Conservation (phyloP, 2,329 filamentous ascomycete species). For the Penicillium frequentans region DNA sequence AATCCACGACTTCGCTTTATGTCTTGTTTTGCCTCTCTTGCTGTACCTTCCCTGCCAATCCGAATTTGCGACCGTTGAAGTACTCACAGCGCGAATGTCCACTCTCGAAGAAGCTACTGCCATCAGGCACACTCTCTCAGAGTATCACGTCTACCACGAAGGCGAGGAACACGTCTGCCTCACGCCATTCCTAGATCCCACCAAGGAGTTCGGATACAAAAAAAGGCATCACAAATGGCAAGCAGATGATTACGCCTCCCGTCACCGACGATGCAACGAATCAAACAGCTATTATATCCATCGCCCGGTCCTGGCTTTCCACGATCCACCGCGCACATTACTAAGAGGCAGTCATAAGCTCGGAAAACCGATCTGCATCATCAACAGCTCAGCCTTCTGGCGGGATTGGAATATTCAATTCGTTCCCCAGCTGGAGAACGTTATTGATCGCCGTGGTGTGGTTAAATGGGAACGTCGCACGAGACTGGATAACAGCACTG, state of each 20-base stretch:
- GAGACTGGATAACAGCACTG: conserved; percentile 6
- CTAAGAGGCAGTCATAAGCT: conserved; percentile 2
- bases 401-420: conserved; percentile 13
- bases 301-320: conserved; percentile 6
- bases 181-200: conserved; percentile 4
- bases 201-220: conserved; percentile 6
- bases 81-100: background rate
- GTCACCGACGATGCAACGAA: background rate
- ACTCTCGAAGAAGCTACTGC: conserved; percentile 1
- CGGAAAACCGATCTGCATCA: conserved; percentile 9
- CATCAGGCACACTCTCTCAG: background rate
- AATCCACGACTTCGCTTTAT: too few species aligned
- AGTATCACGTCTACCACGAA: conserved; percentile 14
- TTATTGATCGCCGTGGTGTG: conserved; percentile 15
- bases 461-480: conserved; percentile 11
- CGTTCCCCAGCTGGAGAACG: background rate
- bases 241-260: background rate
- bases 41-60: too few species aligned
- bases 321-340: conserved; percentile 8
- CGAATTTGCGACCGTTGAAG: background rate
- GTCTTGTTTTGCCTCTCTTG: too few species aligned
- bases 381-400: conserved; percentile 9
- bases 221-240: background rate
- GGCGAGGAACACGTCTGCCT: conserved; percentile 5
- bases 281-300: conserved; percentile 15